Conservation (phyloP, 2,329 filamentous ascomycete genomes). For the Sporothrix protearum region DNA sequence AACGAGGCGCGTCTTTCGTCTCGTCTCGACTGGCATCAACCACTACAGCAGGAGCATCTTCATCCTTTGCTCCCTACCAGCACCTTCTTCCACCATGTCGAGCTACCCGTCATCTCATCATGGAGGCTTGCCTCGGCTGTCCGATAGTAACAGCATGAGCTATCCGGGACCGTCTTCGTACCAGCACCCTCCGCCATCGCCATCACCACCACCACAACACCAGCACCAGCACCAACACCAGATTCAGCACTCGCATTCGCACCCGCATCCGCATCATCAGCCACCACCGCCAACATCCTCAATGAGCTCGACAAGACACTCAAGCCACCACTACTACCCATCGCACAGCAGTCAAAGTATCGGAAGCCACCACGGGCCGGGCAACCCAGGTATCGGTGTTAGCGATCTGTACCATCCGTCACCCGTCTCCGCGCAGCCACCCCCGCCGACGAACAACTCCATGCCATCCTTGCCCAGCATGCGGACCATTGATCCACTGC, state of each 20-base stretch:
- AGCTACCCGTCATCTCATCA: slow-evolving; percentile 20
- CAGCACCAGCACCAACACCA: neutral
- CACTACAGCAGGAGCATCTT: no score
- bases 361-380: slow-evolving; percentile 8
- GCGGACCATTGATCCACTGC: slow-evolving; percentile 30
- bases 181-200: slow-evolving; percentile 5
- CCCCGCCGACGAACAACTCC: slow-evolving; percentile 3
- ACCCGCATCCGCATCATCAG: neutral
- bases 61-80: neutral
- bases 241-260: neutral
- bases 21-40: neutral
- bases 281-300: slow-evolving; percentile 17
- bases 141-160: slow-evolving; percentile 18
- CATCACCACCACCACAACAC: neutral
- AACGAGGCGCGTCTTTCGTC: neutral
- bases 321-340: slow-evolving; percentile 15
- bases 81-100: slow-evolving; percentile 8
- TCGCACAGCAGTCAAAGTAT: neutral
- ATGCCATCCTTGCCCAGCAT: slow-evolving; percentile 32
- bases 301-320: neutral
- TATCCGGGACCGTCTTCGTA: slow-evolving; percentile 29
- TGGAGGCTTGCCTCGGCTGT: slow-evolving; percentile 25
- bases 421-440: slow-evolving; percentile 22
- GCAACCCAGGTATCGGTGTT: slow-evolving; percentile 18
- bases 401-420: slow-evolving; percentile 29